Percentiles rank a stretch among this genome's conserved stretches.
Evolutionary conservation across 2,329 filamentous ascomycete genomes (phyloP).

Genomic region (Apiospora arundinis): DNA sequence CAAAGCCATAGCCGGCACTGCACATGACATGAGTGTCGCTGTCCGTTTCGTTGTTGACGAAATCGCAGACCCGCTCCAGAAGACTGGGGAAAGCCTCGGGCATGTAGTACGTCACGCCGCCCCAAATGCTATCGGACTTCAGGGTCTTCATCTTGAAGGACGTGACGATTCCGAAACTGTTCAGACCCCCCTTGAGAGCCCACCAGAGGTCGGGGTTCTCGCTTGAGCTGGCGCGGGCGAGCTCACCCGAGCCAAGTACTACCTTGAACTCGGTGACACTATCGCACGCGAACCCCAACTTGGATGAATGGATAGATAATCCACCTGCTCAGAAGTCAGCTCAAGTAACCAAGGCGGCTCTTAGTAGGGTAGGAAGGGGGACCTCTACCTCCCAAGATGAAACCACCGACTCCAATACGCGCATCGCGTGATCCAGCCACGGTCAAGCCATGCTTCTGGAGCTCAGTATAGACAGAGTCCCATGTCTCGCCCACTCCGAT

Average conservation of each 20-base stretch:
- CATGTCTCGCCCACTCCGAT: constrained; percentile 53
- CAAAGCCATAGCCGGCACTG: constrained; percentile 28
- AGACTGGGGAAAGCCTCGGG: constrained; percentile 28
- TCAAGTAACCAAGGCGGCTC: background rate
- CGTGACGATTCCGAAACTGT: constrained; percentile 31
- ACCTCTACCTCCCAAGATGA: background rate
- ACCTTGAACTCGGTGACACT: constrained; percentile 30
- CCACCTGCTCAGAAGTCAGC: constrained; percentile 20
- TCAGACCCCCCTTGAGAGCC: constrained; percentile 30
- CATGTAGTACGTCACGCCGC: constrained; percentile 29
- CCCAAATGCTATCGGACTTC: constrained; percentile 26
- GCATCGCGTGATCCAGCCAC: constrained; percentile 27
- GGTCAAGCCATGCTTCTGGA: constrained; percentile 44
- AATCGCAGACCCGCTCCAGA: constrained; percentile 28
- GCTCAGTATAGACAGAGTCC: constrained; percentile 47
- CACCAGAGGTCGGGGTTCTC: constrained; percentile 31
- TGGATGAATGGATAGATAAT: constrained; percentile 25
- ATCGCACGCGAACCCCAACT: constrained; percentile 31
- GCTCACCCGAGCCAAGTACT: constrained; percentile 26
- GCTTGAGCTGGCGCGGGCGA: constrained; percentile 26
- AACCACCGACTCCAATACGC: constrained; percentile 27
- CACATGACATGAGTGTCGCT: constrained; percentile 29
- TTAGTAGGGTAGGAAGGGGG: background rate
- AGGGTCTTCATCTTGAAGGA: constrained; percentile 29
- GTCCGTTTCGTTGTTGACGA: constrained; percentile 28